A percentile compares a stretch with the other conserved stretches of the same genome.
Conservation (phyloP, 1,139 yeast species). For the Candida sojae region DNA sequence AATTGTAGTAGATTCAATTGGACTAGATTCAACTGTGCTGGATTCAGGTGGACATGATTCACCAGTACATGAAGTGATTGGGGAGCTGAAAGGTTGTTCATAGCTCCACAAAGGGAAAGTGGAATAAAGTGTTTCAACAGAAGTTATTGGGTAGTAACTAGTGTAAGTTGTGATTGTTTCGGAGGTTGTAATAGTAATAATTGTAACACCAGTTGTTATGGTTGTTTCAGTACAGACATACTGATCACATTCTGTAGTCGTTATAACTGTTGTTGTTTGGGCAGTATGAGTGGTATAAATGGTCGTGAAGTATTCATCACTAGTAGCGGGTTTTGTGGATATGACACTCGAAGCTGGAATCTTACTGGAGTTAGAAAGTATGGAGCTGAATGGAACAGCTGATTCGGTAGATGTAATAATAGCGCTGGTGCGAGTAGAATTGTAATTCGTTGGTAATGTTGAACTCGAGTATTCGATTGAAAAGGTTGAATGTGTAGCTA, state of each 20-base stretch:
- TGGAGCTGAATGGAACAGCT: not conserved
- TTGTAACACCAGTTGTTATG: constrained; percentile 39
- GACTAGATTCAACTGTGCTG: too few relatives aligned
- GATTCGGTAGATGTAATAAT: not conserved
- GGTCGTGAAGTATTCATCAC: not conserved
- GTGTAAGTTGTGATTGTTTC: constrained; percentile 20
- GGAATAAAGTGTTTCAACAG: too few relatives aligned
- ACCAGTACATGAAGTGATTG: too few relatives aligned
- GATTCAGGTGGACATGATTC: too few relatives aligned
- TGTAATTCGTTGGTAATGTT: not conserved
- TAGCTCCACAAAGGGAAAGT: not conserved
- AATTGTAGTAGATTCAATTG: too few relatives aligned
- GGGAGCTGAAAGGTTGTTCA: too few relatives aligned
- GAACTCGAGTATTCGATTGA: not conserved
- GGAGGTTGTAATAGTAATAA: constrained; percentile 20
- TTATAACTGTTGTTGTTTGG: constrained; percentile 18
- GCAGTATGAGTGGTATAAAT: not conserved
- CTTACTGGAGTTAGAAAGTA: not conserved
- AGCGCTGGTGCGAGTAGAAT: not conserved
- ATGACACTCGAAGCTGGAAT: not conserved
- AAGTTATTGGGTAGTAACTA: constrained; percentile 20
- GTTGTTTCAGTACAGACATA: constrained; percentile 28
- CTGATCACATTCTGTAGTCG: constrained; percentile 24
- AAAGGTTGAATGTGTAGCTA: not conserved
- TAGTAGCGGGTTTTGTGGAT: not conserved